Base-by-base conservation (phyloP, 129 eudicot species). In the Glebionis coronaria region DNA sequence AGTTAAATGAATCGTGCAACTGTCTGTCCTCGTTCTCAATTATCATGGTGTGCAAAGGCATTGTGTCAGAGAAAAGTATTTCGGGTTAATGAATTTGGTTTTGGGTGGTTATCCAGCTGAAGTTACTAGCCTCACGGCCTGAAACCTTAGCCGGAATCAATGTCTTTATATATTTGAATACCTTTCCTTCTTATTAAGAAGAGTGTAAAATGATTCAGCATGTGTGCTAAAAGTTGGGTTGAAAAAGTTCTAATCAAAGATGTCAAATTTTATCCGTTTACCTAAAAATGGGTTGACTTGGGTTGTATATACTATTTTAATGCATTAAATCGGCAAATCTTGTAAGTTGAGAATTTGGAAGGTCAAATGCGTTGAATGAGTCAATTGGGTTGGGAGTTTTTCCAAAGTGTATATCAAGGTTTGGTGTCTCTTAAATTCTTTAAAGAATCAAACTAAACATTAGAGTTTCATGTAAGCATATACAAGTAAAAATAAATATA, bases 91-190 rank as follows among this genome's bases (percentile, higher is more conserved):
- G 44, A 56, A 28, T 16, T 57, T 57, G 56, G 44, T 57, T 6
- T 35, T 70, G 38, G 35, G 38, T 11, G 16, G 35, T 67, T 67
- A 31, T 52, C 18, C 52, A 50, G 47, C 35, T 29, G 46, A 67
- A 25, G 27, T 4, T 27, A 11, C 42, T 25, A 16, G 42, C 53
- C 53, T 47, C n/a, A 5, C 3, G 5, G 53, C 13, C 53, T 47
- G 5, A 47, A 47, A 31, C 40, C 40, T 31, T 31, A 31, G 6
- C 9, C 40, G 40, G 40, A 31, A 31, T 5, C 9, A 7, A 31
- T 31, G 40, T 31, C 40, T 31, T 4, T 31, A 31, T 31, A 31
- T 6, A 35, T 35, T 0, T 35, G 42, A 35, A 35, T 35, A 35
- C 42, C 42, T 6, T 35, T 35, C 42, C 42, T 35, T 35, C 9